Conservation (phyloP, 2,329 filamentous ascomycete genomes). For the Pseudocercospora macadamiae region DNA sequence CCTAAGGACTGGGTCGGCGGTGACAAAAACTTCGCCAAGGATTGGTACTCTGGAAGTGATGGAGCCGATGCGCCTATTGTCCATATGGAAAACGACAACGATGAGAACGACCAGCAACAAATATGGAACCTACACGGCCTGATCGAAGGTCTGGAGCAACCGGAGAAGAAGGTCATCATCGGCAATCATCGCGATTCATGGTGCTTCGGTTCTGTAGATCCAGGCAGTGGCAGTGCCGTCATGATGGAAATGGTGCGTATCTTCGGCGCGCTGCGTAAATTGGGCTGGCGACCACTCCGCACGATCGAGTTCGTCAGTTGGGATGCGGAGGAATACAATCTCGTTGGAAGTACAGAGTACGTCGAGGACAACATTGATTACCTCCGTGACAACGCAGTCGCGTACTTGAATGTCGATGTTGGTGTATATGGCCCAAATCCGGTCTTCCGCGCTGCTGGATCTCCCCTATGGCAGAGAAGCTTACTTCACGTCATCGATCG, state of each 20-base stretch:
- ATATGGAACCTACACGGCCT: slow-evolving; percentile 92
- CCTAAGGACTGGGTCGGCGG: slow-evolving; percentile 75
- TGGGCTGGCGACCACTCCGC: slow-evolving; percentile 88
- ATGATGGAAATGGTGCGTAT: slow-evolving; percentile 87
- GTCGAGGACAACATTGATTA: slow-evolving; percentile 81
- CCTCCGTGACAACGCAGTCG: slow-evolving; percentile 74
- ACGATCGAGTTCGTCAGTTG: slow-evolving; percentile 96
- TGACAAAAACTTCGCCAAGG: slow-evolving; percentile 62
- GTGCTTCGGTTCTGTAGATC: slow-evolving; percentile 84
- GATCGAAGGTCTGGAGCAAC: slow-evolving; percentile 82
- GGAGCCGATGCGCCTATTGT: slow-evolving; percentile 61
- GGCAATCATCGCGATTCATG: slow-evolving; percentile 94
- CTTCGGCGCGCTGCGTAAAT: slow-evolving; percentile 74
- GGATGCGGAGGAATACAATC: slow-evolving; percentile 92
- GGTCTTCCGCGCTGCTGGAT: slow-evolving; percentile 76
- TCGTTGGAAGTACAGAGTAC: slow-evolving; percentile 91
- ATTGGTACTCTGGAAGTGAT: slow-evolving; percentile 77
- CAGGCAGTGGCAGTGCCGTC: slow-evolving; percentile 85
- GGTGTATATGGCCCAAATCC: slow-evolving; percentile 68
- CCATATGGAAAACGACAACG: slow-evolving; percentile 81
- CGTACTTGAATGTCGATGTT: slow-evolving; percentile 89
- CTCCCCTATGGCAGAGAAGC: slow-evolving; percentile 75
- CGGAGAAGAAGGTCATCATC: slow-evolving; percentile 80
- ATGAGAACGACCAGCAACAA: slow-evolving; percentile 77
- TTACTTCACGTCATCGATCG: slow-evolving; percentile 74